These are phyloP conservation scores for Candolleomyces efflorescens DNA, from an alignment of 768 basidiomycete genomes.

Conservation along the genomic window DNA sequence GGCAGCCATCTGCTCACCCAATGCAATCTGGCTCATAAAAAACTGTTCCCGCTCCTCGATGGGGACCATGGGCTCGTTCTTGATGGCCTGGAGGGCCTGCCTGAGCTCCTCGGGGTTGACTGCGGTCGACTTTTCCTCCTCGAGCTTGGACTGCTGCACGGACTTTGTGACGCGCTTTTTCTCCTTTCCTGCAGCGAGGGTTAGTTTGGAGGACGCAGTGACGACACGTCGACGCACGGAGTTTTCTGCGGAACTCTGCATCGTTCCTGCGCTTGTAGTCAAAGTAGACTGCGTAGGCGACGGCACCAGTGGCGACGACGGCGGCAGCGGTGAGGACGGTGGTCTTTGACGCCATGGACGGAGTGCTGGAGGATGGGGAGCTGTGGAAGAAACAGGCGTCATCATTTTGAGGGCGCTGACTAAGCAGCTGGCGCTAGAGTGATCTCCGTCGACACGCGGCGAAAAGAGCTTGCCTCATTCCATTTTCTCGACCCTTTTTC, in stretches of 20 bases:
- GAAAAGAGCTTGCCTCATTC: too few relatives aligned
- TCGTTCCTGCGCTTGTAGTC: conserved; percentile 94
- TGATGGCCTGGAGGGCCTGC: conserved; percentile 61
- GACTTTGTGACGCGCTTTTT: conserved; percentile 84
- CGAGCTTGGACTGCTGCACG: conserved; percentile 42
- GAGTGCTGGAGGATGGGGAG: neutral
- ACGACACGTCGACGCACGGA: conserved; percentile 59
- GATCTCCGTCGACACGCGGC: neutral
- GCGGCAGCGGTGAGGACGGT: conserved; percentile 42
- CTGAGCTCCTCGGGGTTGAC: conserved; percentile 51
- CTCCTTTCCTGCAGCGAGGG: conserved; percentile 65
- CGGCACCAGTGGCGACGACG: conserved; percentile 51
- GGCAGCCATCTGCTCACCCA: conserved; percentile 79
- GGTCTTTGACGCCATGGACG: conserved; percentile 23
- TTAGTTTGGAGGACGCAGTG: too few relatives aligned
- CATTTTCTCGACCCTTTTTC: too few relatives aligned
- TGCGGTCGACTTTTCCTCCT: conserved; percentile 28
- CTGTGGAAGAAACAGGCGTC: neutral
- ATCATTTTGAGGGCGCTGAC: neutral
- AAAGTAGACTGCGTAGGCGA: conserved; percentile 90
- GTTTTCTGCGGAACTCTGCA: conserved; percentile 77
- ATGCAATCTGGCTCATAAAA: conserved; percentile 86
- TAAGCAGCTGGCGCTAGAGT: neutral
- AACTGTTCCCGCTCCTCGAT: conserved; percentile 80
- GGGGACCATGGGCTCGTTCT: conserved; percentile 64